phyloP scores from a whole-genome alignment of 2,329 filamentous ascomycete species.

The Metarhizium album region DNA sequence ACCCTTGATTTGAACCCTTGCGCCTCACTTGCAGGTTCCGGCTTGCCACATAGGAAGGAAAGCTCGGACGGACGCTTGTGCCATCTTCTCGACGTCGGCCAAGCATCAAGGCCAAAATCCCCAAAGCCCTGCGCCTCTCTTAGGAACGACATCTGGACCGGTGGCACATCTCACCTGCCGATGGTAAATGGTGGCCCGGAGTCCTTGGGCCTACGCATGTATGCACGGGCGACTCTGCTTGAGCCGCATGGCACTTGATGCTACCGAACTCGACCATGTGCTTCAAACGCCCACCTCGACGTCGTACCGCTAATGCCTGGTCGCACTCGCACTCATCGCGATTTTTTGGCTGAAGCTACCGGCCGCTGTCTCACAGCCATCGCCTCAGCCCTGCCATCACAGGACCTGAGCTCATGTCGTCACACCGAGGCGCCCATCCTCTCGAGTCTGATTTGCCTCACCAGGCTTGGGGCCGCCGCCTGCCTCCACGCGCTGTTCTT shows the following conservation, averaged over 20 bases:
- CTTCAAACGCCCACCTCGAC: too few relatives aligned
- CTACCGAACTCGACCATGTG: not conserved
- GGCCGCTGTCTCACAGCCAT: not conserved
- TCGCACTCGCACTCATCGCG: too few relatives aligned
- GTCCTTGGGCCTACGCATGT: not conserved
- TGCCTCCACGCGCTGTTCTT: not conserved
- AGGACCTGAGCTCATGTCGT: not conserved
- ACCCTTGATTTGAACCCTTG: not conserved
- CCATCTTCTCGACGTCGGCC: not conserved
- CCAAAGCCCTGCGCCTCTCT: too few relatives aligned
- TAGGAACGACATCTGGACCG: not conserved
- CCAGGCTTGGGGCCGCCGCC: not conserved
- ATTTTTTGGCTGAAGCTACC: too few relatives aligned
- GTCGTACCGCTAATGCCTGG: not conserved
- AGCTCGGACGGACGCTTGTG: too few relatives aligned
- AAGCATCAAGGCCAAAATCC: too few relatives aligned
- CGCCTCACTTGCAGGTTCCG: not conserved
- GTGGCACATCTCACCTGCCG: not conserved
- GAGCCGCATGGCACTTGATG: not conserved
- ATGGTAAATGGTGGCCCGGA: not conserved
- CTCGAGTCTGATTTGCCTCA: not conserved
- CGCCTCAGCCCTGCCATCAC: not conserved
- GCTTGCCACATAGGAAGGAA: too few relatives aligned
- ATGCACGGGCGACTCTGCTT: not conserved
- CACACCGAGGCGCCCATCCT: not conserved